Evolutionary conservation across 2,329 filamentous ascomycete species (phyloP), one percentile per base, ranked within the genome.

Genomic region (Neopestalotiopsis sp.): DNA sequence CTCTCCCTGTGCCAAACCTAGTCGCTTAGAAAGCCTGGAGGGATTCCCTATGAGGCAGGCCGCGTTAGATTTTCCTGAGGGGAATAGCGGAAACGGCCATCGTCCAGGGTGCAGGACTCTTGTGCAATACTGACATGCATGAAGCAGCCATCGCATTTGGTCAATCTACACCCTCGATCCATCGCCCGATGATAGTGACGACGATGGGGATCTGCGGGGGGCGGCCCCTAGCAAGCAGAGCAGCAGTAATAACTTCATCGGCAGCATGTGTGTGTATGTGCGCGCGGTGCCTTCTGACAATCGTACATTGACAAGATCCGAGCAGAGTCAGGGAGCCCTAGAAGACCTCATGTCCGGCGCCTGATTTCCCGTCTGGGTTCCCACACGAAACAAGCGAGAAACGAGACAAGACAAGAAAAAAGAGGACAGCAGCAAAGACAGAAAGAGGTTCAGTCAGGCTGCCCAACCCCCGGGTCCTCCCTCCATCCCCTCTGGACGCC

Each of bases 31-130:
- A 67, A 34, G 34, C 30, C 24, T 40, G 56, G 56, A 67, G 56
- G 52, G 56, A 42, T 40, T 67, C 65, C 65, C 60, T 56, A 67
- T 67, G 52, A 59, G 65, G 65, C 56, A 67, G 65, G 65, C 65
- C 65, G 32, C 65, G 52, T 67, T 17, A 17, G 24, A 45, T 20
- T 42, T 58, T 30, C 14, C 24, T 38, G 49, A 24, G 14, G 63
- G 63, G 45, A 56, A 66, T 34, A 66, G 63, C 63, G 63, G 63
- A 66, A 66, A 57, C 63, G 63, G 63, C 32, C n/a, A 38, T 58
- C 65, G 56, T 59, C 52, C 65, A 34, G 30, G 52, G 56, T 34
- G 45, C 52, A 56, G 65, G 56, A 34, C 58, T 60, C 34, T 45
- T 66, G 64, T 66, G 45, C 49, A 40, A 13, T 49, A 56, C 32